phyloP scores from a whole-genome alignment of 1,284 basidiomycete genomes.

The Cutaneotrichosporon curvatum region DNA sequence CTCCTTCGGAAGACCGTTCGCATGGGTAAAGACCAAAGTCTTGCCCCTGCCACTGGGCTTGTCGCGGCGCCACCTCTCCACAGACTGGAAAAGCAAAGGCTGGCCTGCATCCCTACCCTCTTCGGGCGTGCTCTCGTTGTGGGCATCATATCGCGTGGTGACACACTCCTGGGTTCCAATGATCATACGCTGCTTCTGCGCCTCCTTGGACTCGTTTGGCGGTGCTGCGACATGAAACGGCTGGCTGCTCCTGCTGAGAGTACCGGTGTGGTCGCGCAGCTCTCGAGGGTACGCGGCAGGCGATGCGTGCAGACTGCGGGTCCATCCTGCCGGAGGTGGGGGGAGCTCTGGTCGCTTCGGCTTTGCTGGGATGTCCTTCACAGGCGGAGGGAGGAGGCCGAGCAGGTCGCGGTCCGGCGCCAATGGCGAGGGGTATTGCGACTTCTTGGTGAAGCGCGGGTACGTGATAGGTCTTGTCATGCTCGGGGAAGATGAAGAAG shows the following conservation, averaged over 20 bases:
- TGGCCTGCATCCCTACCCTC: no score
- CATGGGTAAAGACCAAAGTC: slow-evolving; percentile 14
- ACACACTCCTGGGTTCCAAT: slow-evolving; percentile 2
- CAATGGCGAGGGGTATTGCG: neutral
- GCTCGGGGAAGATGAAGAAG: no score
- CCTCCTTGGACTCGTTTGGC: slow-evolving; percentile 18
- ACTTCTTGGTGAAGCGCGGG: neutral
- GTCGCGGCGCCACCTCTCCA: slow-evolving; percentile 10
- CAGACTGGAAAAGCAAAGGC: neutral
- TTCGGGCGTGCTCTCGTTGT: slow-evolving; percentile 1
- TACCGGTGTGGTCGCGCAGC: slow-evolving; percentile 29
- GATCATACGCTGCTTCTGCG: slow-evolving; percentile 22
- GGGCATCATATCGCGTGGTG: slow-evolving; percentile 4
- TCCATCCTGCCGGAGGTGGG: slow-evolving; percentile 44
- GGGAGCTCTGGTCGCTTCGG: slow-evolving; percentile 17
- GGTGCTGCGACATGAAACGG: slow-evolving; percentile 13
- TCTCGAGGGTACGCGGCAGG: slow-evolving; percentile 61
- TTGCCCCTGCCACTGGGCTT: slow-evolving; percentile 5
- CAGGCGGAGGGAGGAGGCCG: slow-evolving; percentile 9
- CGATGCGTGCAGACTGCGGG: slow-evolving; percentile 59
- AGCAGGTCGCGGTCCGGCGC: slow-evolving; percentile 8
- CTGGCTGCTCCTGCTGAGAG: slow-evolving; percentile 14
- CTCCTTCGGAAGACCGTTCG: slow-evolving; percentile 47
- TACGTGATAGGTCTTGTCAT: neutral
- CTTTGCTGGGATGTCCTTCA: neutral